Percentiles rank a stretch among this genome's conserved stretches.
These are phyloP conservation scores for Metschnikowia gelsemii DNA, from an alignment of 805 yeast genomes.

Conservation along the genomic window DNA sequence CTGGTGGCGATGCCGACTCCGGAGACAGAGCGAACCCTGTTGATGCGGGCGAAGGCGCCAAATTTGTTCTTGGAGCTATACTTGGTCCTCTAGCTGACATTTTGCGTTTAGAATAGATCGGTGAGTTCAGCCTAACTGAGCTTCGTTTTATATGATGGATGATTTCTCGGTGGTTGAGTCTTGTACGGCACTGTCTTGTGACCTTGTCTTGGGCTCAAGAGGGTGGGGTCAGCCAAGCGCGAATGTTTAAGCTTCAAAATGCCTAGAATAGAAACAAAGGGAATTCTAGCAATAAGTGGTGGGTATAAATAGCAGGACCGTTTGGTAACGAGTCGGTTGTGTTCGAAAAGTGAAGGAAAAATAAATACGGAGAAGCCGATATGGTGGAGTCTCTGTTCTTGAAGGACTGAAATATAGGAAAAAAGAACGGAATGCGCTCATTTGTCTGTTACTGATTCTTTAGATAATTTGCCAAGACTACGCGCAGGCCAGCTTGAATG, in stretches of 20 bases:
- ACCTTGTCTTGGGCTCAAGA: too few species aligned
- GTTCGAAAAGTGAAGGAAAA: neutral
- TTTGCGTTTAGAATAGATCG: neutral
- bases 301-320: too few species aligned
- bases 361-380: neutral
- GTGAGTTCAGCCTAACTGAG: too few species aligned
- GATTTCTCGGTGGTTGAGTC: too few species aligned
- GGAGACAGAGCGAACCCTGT: slow-evolving; percentile 19
- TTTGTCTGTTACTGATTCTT: slow-evolving; percentile 18
- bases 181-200: too few species aligned
- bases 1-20: slow-evolving; percentile 19
- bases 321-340: too few species aligned
- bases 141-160: too few species aligned
- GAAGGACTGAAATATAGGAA: neutral
- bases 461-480: slow-evolving; percentile 19
- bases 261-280: too few species aligned
- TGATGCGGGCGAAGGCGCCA: slow-evolving; percentile 21
- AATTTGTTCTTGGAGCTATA: slow-evolving; percentile 20
- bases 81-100: slow-evolving; percentile 20
- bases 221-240: too few species aligned
- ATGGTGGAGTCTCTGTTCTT: slow-evolving; percentile 1
- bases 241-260: too few species aligned
- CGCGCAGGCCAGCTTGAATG: neutral
- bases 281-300: too few species aligned
- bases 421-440: slow-evolving; percentile 8